Base-by-base conservation (phyloP, 1,139 yeast species). In the Hemisphaericaspora xylofermentans region DNA sequence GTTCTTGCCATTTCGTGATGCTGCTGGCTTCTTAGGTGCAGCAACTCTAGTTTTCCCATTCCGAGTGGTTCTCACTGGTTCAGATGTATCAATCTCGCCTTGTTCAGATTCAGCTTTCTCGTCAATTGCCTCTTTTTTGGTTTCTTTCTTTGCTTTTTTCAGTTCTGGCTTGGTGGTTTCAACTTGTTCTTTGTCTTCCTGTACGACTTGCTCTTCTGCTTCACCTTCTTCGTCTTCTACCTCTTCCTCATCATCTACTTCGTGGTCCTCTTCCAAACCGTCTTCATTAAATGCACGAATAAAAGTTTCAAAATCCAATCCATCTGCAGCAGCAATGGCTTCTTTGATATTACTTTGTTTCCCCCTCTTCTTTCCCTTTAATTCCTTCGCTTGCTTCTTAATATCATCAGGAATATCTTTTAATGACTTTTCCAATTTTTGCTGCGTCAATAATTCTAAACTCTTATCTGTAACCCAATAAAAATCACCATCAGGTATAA, bases 401-500 rank as follows among this genome's bases (percentile, higher is more conserved):
- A 39, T 38, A 9, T 40, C 46, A 17, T 26, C 35, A 17, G 74
- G 68, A 6, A 67, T 53, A 46, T 67, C 66, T 38, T 56, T 57
- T 24, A 68, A 50, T 31, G 50, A 58, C 26, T 60, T 49, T 12
- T 53, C 56, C 36, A 69, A 50, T 44, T 61, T 63, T 7, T 61
- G 66, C 13, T 47, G 49, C 6, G 69, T 54, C 42, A 71, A 57
- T 6, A 52, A 52, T 43, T 66, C 72, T 35, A 72, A 52, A 30
- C 60, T 59, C 50, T 70, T 68, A 30, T 68, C 75, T 34, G 58
- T 64, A 64, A 69, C 63, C 78, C 78, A 72, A 51, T 68, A 66
- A 53, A 60, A 72, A 47, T 72, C 76, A 13, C 76, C 77, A 50
- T 71, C 77, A 6, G 77, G 77, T 35, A 72, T 70, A 53, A 71